Evolutionary conservation across 2,329 filamentous ascomycete species (phyloP), one percentile per base, ranked within the genome.

Genomic region (Lasiodiplodia theobromae): DNA sequence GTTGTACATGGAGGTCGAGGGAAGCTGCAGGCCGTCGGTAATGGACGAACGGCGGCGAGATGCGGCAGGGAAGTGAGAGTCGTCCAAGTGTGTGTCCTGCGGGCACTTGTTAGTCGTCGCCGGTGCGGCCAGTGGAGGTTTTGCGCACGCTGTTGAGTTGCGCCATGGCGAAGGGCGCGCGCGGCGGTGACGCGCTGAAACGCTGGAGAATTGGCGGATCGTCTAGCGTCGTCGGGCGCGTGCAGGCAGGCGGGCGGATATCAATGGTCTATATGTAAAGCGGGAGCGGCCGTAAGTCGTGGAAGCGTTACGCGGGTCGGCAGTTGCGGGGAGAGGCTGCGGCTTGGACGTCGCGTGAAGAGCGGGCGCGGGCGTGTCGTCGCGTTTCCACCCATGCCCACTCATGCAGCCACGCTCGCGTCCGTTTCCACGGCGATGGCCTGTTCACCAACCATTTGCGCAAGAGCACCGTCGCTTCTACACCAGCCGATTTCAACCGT

Each of bases 1-100:
- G 67, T 51, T 34, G 40, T 60, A 31, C 65, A 49, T 67, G 53
- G 53, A 18, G 34, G 65, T 34, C 53, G 58, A 56, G 56, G 34
- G 47, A 51, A 63, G 69, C 51, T 66, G 54, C 49, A 68, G 66
- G 44, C 66, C 66, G 44, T 68, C 66, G 56, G 44, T 34, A 47
- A 68, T 68, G 40, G 66, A 68, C 10, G 54, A 11, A 10, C 65
- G 65, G 21, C 49, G 37, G 8, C 28, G 10, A 31, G 47, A 31
- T 31, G 60, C 60, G 47, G n/a, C 60, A 28, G 44, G 7, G 2
- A 21, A 28, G 18, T 52, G 28, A 31, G 4, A 11, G 28, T 21
- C 28, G 47, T 37, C 60, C 60, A 38, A 52, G 47, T n/a, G 21
- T 7, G 18, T 12, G 60, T 51, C 47, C 60, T 64, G 47, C 25